Conservation (phyloP, 2,329 filamentous ascomycete species). For the Talaromyces sp. region DNA sequence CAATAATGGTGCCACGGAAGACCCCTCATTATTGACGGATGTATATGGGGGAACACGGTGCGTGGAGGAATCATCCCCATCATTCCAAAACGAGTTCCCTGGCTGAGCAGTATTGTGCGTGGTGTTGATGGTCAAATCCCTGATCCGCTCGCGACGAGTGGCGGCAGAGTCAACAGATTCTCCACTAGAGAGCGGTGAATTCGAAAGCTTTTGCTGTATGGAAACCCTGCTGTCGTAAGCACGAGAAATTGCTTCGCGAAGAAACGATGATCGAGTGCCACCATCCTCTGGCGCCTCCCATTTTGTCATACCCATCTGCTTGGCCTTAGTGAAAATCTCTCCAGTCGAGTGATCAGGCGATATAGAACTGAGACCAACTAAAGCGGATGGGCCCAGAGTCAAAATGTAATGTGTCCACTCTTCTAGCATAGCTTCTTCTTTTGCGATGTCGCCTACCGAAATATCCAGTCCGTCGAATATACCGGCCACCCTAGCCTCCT, state of each 20-base stretch:
- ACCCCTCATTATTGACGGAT: slow-evolving; percentile 1
- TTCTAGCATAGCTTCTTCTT: slow-evolving; percentile 56
- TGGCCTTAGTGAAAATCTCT: slow-evolving; percentile 52
- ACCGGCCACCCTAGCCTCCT: slow-evolving; percentile 54
- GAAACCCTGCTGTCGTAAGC: slow-evolving; percentile 51
- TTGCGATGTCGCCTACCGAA: slow-evolving; percentile 36
- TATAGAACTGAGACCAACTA: slow-evolving; percentile 50
- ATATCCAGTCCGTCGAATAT: slow-evolving; percentile 56
- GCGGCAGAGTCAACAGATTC: slow-evolving; percentile 11
- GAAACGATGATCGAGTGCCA: slow-evolving; percentile 53
- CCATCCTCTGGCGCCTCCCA: slow-evolving; percentile 51
- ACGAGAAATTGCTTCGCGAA: slow-evolving; percentile 59
- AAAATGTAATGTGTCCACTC: slow-evolving; percentile 61
- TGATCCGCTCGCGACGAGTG: neutral
- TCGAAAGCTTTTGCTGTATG: neutral
- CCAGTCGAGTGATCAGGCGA: slow-evolving; percentile 38
- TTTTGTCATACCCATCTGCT: slow-evolving; percentile 53
- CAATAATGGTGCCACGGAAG: slow-evolving; percentile 15
- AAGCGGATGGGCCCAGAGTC: slow-evolving; percentile 55
- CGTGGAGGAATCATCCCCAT: slow-evolving; percentile 12
- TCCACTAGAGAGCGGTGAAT: slow-evolving; percentile 12
- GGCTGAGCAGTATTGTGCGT: neutral
- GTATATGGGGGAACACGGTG: slow-evolving; percentile 6
- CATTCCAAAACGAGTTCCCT: neutral
- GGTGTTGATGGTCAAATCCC: neutral